These are phyloP conservation scores for Tolypocladium tundrense DNA, from an alignment of 2,329 filamentous ascomycete species.

Conservation along the genomic window DNA sequence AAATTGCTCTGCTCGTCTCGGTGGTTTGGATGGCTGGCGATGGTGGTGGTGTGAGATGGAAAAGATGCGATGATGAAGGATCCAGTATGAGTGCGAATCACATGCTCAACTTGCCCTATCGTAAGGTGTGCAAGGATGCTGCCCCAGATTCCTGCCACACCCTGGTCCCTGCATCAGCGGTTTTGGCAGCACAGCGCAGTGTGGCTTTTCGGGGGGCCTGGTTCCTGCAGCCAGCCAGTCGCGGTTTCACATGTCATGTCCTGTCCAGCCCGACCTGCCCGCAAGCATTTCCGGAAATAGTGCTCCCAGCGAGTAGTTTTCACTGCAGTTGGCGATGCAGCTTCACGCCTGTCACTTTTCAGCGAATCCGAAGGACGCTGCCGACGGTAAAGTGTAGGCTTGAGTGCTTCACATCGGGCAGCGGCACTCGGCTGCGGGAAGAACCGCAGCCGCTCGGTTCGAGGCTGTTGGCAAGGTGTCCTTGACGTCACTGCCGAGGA, in stretches of 20 bases:
- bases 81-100: not conserved
- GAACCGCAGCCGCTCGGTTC: not conserved
- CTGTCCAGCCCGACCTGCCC: not conserved
- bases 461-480: not conserved
- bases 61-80: not conserved
- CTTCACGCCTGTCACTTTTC: not conserved
- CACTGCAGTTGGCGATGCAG: not conserved
- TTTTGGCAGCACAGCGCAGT: not conserved
- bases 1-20: not conserved
- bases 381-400: not conserved
- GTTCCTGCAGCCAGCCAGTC: constrained; percentile 1
- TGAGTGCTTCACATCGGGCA: not conserved
- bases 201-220: not conserved
- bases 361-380: not conserved
- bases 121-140: not conserved
- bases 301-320: not conserved
- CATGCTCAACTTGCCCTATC: not conserved
- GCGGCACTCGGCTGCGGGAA: not conserved
- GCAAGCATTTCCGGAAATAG: not conserved
- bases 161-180: not conserved
- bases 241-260: not conserved
- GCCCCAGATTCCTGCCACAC: not conserved
- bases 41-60: not conserved
- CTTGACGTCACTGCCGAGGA: not conserved
- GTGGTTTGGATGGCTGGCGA: not conserved